phyloP scores from a whole-genome alignment of 2,329 filamentous ascomycete species.

The Venturia carpophila region DNA sequence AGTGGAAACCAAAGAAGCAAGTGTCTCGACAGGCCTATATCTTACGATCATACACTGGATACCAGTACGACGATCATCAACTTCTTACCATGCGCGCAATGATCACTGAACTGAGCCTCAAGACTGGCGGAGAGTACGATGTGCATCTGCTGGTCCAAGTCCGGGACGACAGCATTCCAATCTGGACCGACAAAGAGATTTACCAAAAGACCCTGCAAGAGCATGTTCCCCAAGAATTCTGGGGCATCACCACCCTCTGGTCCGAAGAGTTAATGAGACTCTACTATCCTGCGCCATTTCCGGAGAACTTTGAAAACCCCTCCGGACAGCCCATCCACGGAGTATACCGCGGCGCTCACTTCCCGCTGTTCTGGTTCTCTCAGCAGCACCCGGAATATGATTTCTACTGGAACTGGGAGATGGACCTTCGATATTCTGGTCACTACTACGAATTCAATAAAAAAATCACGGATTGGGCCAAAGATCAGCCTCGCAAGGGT shows the following conservation, averaged over 20 bases:
- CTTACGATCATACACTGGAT: constrained; percentile 76
- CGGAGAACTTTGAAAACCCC: constrained; percentile 62
- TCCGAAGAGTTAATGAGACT: constrained; percentile 87
- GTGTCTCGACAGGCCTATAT: constrained; percentile 68
- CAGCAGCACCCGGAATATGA: constrained; percentile 45
- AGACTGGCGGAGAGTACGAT: constrained; percentile 79
- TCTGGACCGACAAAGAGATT: constrained; percentile 66
- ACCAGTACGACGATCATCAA: constrained; percentile 69
- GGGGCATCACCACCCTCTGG: constrained; percentile 83
- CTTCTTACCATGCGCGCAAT: constrained; percentile 74
- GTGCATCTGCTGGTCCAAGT: constrained; percentile 80
- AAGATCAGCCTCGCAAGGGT: constrained; percentile 61
- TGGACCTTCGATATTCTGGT: constrained; percentile 72
- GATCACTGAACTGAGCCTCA: constrained; percentile 71
- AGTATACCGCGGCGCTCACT: constrained; percentile 63
- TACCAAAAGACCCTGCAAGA: constrained; percentile 62
- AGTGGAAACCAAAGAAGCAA: constrained; percentile 32
- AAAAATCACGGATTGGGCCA: constrained; percentile 55
- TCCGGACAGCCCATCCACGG: constrained; percentile 65
- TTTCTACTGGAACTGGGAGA: constrained; percentile 77
- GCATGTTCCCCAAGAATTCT: constrained; percentile 74
- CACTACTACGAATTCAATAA: constrained; percentile 77
- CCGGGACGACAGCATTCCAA: constrained; percentile 64
- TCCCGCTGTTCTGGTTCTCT: constrained; percentile 45
- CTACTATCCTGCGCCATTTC: constrained; percentile 79